phyloP scores from a whole-genome alignment of 768 basidiomycete genomes.

The Agaricus subrufescens region DNA sequence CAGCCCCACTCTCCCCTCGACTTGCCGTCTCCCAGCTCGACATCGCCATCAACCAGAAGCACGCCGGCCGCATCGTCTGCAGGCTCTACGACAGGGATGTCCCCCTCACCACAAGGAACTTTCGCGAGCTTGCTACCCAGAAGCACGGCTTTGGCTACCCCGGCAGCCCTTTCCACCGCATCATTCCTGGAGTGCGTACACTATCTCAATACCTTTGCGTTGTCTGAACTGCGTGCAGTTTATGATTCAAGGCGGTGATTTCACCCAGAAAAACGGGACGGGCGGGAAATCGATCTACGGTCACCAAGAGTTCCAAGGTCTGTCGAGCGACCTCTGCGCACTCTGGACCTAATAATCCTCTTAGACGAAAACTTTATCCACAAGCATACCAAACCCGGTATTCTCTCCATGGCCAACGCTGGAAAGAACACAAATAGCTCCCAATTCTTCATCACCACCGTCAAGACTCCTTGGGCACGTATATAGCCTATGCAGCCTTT shows the following conservation, averaged over 20 bases:
- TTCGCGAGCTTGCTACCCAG: constrained; percentile 85
- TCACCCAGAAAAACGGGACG: constrained; percentile 38
- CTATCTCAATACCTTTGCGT: too few species aligned
- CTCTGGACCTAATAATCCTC: neutral
- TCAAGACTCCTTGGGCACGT: constrained; percentile 52
- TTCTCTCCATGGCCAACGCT: constrained; percentile 79
- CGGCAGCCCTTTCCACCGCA: constrained; percentile 69
- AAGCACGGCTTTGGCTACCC: constrained; percentile 70
- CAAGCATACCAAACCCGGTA: constrained; percentile 67
- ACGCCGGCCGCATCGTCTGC: constrained; percentile 66
- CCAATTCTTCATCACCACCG: constrained; percentile 88
- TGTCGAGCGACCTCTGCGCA: constrained; percentile 13
- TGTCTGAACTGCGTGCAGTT: constrained; percentile 29
- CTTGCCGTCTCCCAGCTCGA: too few species aligned
- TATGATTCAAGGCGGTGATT: constrained; percentile 60
- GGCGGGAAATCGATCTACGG: constrained; percentile 82
- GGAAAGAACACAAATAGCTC: constrained; percentile 82
- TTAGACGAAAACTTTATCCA: constrained; percentile 81
- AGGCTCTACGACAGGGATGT: constrained; percentile 79
- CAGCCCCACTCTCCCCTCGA: too few species aligned
- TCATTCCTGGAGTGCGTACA: constrained; percentile 49
- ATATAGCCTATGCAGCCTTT: too few species aligned
- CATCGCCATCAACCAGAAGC: constrained; percentile 36
- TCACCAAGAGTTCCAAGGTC: constrained; percentile 52
- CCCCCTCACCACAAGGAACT: constrained; percentile 75